Base-by-base conservation (phyloP, 2,329 filamentous ascomycete species). In the Neofusicoccum kwambonambiense region DNA sequence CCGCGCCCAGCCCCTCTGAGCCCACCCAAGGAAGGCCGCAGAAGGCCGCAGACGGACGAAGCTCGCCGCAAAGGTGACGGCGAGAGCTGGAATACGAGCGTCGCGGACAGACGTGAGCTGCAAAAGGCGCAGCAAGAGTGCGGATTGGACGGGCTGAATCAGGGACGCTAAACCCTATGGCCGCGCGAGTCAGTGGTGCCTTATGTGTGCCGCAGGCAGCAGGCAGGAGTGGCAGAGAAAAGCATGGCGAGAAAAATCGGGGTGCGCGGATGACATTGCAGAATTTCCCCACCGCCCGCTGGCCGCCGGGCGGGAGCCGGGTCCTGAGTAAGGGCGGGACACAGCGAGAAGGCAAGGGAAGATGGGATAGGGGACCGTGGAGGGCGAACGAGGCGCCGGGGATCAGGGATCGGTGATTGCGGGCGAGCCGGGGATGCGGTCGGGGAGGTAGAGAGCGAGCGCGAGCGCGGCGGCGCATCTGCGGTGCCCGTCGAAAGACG, bases 81-180 rank as follows among this genome's bases (percentile, higher is more conserved):
- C 22, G 45, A 49, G 45, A 35, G 49, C 27, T 11, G 22, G 15
- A 51, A 31, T 37, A 51, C 50, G 50, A 37, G 49, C 31, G 8
- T n/a, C 11, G 49, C 31, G 27, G 31, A 31, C n/a, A 4, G 15
- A 8, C 3, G 15, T 44, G 42, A 17, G 42, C 42, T n/a, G 42
- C 42, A 17, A 17, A 15, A 44, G 42, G 42, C 15, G 27, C 27
- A 31, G 27, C 4, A 31, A 6, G 27, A 31, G 27, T 22, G 51
- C 35, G 54, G 41, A 42, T 31, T 35, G 13, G 54, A 19, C 15
- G 41, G 27, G 42, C 42, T 47, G 56, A 45, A 13, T 37, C 42
- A 47, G 56, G 42, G 42, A 12, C 56, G 56, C 56, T 60, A 60
- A 60, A 60, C 56, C 56, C 42, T 60, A 60, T 47, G 27, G 27